Evolutionary conservation across 1,284 basidiomycete species (phyloP).

Genomic region (Coniferiporia sulphurascens): DNA sequence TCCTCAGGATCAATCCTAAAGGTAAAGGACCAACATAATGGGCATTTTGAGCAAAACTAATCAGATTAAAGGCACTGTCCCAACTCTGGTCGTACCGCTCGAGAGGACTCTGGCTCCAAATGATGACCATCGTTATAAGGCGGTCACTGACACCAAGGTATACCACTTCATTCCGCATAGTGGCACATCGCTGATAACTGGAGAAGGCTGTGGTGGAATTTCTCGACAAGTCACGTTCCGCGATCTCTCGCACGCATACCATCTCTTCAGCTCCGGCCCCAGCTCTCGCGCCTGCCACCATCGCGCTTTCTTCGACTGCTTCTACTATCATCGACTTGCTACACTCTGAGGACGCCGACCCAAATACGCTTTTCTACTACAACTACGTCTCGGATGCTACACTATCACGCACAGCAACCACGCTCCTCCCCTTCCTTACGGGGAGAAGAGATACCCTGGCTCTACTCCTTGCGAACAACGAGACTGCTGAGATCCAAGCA

Average conservation of each 20-base stretch:
- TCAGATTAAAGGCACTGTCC: conserved; percentile 60
- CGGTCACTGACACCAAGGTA: conserved; percentile 73
- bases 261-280: conserved; percentile 72
- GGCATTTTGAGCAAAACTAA: not conserved
- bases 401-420: conserved; percentile 37
- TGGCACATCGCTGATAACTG: conserved; percentile 7
- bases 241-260: conserved; percentile 58
- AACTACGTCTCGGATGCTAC: conserved; percentile 48
- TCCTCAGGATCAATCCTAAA: conserved; percentile 73
- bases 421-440: conserved; percentile 40
- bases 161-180: conserved; percentile 20
- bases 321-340: conserved; percentile 61
- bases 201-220: conserved; percentile 71
- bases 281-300: conserved; percentile 73
- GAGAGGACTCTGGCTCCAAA: conserved; percentile 67
- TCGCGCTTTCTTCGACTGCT: conserved; percentile 57
- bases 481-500: conserved; percentile 41
- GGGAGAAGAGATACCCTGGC: conserved; percentile 51
- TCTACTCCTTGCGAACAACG: conserved; percentile 47
- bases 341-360: conserved; percentile 52
- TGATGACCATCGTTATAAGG: conserved; percentile 76
- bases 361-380: conserved; percentile 44
- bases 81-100: conserved; percentile 79
- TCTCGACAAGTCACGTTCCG: conserved; percentile 75
- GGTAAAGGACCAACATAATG: conserved; percentile 35